These are phyloP conservation scores for Saccharum officinarum DNA, from an alignment of 176 grass and related monocot genomes.

Conservation along the genomic window DNA sequence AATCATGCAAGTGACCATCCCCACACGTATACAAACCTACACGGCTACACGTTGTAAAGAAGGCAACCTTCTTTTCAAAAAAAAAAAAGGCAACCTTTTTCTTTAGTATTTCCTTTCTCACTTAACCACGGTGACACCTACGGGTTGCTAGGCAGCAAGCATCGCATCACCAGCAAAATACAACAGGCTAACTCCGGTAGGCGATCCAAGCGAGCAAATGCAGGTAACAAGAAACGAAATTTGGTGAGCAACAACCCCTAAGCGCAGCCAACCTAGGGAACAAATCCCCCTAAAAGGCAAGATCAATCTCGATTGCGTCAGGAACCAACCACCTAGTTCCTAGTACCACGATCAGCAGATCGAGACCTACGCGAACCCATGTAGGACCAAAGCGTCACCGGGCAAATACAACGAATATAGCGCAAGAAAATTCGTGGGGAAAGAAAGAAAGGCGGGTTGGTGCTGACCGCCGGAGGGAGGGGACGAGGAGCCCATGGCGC, in stretches of 20 bases:
- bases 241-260: neutral
- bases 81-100: neutral
- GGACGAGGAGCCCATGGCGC: neutral
- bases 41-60: neutral
- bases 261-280: neutral
- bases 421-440: neutral
- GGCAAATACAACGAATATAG: neutral
- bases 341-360: neutral
- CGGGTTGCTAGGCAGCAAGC: neutral
- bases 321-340: neutral
- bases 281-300: neutral
- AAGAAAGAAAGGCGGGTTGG: neutral
- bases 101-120: neutral
- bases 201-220: neutral
- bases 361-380: neutral
- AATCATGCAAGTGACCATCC: neutral
- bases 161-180: neutral
- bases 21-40: neutral
- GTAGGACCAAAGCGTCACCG: neutral
- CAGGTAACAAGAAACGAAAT: neutral
- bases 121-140: neutral
- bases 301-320: neutral
- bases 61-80: neutral
- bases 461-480: neutral
- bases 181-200: neutral